Conservation (phyloP, 1,284 basidiomycete species). For the Phellopilus nigrolimitatus region DNA sequence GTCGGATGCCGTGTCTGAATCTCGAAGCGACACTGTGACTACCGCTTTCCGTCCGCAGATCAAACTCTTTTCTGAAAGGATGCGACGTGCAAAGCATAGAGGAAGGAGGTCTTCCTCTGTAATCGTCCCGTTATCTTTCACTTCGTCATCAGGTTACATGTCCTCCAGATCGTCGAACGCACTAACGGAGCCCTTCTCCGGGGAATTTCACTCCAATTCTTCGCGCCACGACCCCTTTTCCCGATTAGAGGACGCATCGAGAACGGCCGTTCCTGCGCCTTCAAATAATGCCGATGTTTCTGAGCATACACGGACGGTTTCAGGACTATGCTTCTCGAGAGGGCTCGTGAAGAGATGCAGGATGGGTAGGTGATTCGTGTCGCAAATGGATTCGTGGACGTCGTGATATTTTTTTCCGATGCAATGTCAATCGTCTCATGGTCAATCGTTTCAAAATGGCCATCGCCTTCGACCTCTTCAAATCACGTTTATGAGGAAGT, state of each 20-base stretch:
- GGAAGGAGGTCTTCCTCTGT: background rate
- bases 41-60: background rate
- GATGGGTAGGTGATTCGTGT: constrained; percentile 6
- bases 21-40: background rate
- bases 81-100: background rate
- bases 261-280: background rate
- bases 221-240: background rate
- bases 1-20: background rate
- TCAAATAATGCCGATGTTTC: background rate
- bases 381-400: background rate
- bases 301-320: background rate
- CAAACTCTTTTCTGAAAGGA: background rate
- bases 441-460: too few species aligned
- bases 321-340: constrained; percentile 6
- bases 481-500: too few species aligned
- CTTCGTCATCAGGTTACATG: constrained; percentile 8
- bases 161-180: constrained; percentile 9
- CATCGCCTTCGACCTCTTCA: too few species aligned
- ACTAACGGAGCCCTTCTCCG: background rate
- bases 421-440: too few species aligned
- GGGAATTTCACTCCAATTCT: background rate
- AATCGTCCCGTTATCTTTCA: background rate
- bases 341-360: constrained; percentile 3
- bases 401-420: background rate
- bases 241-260: background rate